Evolutionary conservation across 305 asterid species (phyloP), one percentile per base, ranked within the genome.

Genomic region (Ruellia speciosa): DNA sequence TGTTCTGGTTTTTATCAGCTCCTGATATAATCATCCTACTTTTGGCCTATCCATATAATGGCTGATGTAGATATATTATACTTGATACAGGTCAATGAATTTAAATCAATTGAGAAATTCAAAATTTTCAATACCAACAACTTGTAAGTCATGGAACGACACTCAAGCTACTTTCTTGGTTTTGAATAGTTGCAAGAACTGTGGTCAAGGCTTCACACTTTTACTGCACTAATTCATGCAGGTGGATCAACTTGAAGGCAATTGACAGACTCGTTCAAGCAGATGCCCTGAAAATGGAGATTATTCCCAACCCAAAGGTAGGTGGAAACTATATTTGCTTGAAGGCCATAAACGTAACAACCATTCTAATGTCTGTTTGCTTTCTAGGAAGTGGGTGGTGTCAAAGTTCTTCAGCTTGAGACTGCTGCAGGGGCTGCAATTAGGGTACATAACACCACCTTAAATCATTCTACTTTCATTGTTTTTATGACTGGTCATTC

Each of bases 371-470:
- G 43, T 18, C 46, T 14, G 14, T 59, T 46, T 56, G 54, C 41
- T 63, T 60, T 54, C 5, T 74, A 90, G 97, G 98, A 90, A 83
- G 98, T 90, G 55, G 87, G 85, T 28, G 98, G 96, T 34, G 48
- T 90, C 60, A 85, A 87, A 70, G 90, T 90, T 71, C 96, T 90
- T 78, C 97, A 90, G 75, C 94, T 90, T 39, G 97, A 90, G 79
- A 90, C 97, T 52, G 97, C 97, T 63, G 97, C 96, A 24, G 97
- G 97, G 50, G 97, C 98, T 56, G 98, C 96, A 2, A 90, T 90
- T 62, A 85, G 67, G 84, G 97, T 90, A 82, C 51, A 17, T 39
- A 16, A 65, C 52, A 56, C 31, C 3, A 33, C 58, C 58, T 61
- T 28, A 19, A 52, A 16, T 49, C 47, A 15, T 59, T 54, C 37